Conservation (phyloP, 371 early-diverging fungal species). For the Mucor lusitanicus region DNA sequence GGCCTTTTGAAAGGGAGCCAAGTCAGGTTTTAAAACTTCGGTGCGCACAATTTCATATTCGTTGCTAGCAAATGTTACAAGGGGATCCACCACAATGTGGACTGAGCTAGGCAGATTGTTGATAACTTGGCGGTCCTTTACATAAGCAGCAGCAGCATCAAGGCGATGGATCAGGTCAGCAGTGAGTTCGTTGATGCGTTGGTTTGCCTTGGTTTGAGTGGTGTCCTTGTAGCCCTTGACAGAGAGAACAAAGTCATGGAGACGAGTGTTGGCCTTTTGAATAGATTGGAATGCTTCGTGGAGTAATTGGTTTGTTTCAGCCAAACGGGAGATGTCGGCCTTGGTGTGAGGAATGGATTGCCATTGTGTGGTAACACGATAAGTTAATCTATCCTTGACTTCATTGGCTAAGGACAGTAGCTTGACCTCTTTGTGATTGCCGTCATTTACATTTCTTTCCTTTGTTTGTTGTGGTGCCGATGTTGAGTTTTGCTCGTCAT, state of each 20-base stretch:
- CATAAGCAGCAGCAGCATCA: conserved; percentile 39
- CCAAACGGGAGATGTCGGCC: conserved; percentile 29
- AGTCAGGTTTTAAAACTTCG: conserved; percentile 46
- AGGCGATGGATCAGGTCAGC: conserved; percentile 30
- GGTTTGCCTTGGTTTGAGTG: conserved; percentile 28
- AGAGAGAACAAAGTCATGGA: conserved; percentile 35
- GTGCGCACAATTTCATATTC: conserved; percentile 51
- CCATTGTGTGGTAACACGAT: conserved; percentile 14
- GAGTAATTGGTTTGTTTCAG: conserved; percentile 30
- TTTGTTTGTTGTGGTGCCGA: background rate
- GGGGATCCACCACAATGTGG: conserved; percentile 46
- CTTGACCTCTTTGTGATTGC: conserved; percentile 24
- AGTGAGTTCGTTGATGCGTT: conserved; percentile 34
- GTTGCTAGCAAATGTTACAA: conserved; percentile 48
- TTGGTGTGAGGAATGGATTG: conserved; percentile 28
- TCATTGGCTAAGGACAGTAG: conserved; percentile 23
- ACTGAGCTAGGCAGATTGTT: conserved; percentile 42
- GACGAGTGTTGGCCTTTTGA: conserved; percentile 19
- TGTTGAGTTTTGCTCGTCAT: conserved; percentile 1
- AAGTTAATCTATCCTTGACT: conserved; percentile 22
- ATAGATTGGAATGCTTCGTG: conserved; percentile 29
- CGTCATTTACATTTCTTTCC: conserved; percentile 32
- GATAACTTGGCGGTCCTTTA: conserved; percentile 39
- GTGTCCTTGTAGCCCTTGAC: conserved; percentile 30
- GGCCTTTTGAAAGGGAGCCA: conserved; percentile 54